phyloP scores from a whole-genome alignment of 176 grass and related monocot species.

The Hordeum marinum region DNA sequence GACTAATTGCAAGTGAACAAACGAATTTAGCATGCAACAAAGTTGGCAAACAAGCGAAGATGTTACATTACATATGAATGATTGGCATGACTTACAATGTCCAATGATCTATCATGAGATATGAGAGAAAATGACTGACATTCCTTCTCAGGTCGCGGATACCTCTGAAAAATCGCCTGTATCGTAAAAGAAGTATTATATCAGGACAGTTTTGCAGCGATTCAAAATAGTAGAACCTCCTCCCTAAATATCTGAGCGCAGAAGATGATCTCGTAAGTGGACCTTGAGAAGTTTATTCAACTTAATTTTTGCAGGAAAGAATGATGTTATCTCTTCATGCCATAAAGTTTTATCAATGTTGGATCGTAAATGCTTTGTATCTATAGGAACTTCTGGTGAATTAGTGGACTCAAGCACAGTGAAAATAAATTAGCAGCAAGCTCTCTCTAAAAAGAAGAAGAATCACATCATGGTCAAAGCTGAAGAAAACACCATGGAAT shows the following conservation, averaged over 20 bases:
- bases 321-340: not conserved
- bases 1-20: not conserved
- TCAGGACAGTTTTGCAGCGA: not conserved
- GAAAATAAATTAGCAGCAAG: conserved; percentile 12
- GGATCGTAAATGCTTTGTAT: not conserved
- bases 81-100: conserved; percentile 56
- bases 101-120: conserved; percentile 64
- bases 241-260: not conserved
- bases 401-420: not conserved
- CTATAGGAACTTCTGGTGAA: not conserved
- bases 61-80: not conserved
- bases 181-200: not conserved
- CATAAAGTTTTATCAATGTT: not conserved
- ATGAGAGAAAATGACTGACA: conserved; percentile 91
- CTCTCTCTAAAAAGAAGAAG: not conserved
- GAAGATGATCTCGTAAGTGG: not conserved
- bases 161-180: conserved; percentile 83
- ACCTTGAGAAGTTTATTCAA: not conserved
- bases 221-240: conserved; percentile 17
- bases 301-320: not conserved
- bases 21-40: not conserved
- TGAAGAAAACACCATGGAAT: not conserved
- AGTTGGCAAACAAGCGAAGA: not conserved
- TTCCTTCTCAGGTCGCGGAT: conserved; percentile 84
- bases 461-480: not conserved